These are phyloP conservation scores for Russula sp. DNA, from an alignment of 768 basidiomycete genomes.

Conservation along the genomic window DNA sequence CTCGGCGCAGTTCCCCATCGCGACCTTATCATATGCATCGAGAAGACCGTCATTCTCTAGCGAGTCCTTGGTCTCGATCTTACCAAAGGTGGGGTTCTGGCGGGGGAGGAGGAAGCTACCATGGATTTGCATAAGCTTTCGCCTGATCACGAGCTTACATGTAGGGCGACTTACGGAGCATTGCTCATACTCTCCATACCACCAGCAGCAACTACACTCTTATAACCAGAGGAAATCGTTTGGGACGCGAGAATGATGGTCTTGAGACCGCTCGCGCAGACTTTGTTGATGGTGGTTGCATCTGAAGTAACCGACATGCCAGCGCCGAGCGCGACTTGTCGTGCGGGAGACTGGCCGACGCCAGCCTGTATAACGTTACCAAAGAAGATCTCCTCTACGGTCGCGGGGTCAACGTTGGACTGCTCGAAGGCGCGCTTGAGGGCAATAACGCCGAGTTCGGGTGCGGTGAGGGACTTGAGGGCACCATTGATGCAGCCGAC, in stretches of 20 bases:
- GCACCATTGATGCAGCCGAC: slow-evolving; percentile 88
- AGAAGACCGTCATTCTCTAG: slow-evolving; percentile 89
- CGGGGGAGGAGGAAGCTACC: slow-evolving; percentile 78
- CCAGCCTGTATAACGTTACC: slow-evolving; percentile 98
- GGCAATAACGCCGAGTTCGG: slow-evolving; percentile 82
- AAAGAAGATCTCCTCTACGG: slow-evolving; percentile 94
- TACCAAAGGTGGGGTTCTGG: slow-evolving; percentile 77
- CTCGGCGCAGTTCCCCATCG: slow-evolving; percentile 99
- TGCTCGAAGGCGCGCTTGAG: slow-evolving; percentile 86
- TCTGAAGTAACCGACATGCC: slow-evolving; percentile 82
- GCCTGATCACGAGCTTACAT: not conserved
- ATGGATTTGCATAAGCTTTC: slow-evolving; percentile 4
- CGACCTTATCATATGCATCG: slow-evolving; percentile 96
- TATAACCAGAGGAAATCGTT: slow-evolving; percentile 80
- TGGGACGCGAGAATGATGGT: slow-evolving; percentile 91
- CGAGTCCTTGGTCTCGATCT: slow-evolving; percentile 81
- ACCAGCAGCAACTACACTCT: slow-evolving; percentile 82
- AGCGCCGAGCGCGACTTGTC: slow-evolving; percentile 90
- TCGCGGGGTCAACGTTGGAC: slow-evolving; percentile 68
- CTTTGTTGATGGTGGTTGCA: slow-evolving; percentile 99
- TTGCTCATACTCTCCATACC: slow-evolving; percentile 99
- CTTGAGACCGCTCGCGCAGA: slow-evolving; percentile 97
- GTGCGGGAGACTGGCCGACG: slow-evolving; percentile 95
- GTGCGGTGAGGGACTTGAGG: slow-evolving; percentile 82
- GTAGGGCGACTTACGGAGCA: slow-evolving; percentile 68